phyloP scores from a whole-genome alignment of 2,329 filamentous ascomycete species.

The Penicillium vulpinum region DNA sequence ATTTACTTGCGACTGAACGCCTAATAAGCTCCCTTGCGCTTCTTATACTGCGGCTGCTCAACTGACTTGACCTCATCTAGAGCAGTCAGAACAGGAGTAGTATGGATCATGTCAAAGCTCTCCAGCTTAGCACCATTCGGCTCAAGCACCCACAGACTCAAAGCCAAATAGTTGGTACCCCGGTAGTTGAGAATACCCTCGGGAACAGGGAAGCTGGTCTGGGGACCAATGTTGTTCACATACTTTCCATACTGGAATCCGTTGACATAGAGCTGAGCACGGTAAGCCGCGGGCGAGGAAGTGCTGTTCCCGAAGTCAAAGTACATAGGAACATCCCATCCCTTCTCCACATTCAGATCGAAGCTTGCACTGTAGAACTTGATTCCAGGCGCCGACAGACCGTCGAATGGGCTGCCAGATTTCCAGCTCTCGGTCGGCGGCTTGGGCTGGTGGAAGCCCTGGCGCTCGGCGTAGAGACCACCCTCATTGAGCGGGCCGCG shows the following conservation, averaged over 20 bases:
- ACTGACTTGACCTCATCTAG: slow-evolving; percentile 49
- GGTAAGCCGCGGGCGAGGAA: slow-evolving; percentile 57
- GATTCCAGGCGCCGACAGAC: slow-evolving; percentile 50
- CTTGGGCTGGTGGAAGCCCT: slow-evolving; percentile 57
- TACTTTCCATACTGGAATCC: slow-evolving; percentile 73
- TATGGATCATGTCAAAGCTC: slow-evolving; percentile 53
- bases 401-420: slow-evolving; percentile 39
- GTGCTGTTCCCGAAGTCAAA: slow-evolving; percentile 50
- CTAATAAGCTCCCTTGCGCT: slow-evolving; percentile 55
- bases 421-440: slow-evolving; percentile 42
- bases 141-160: slow-evolving; percentile 69
- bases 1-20: neutral
- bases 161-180: slow-evolving; percentile 67
- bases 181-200: slow-evolving; percentile 71
- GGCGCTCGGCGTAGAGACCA: slow-evolving; percentile 56
- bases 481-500: slow-evolving; percentile 61
- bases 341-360: slow-evolving; percentile 51
- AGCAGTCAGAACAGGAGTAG: slow-evolving; percentile 54
- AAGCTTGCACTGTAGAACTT: slow-evolving; percentile 55
- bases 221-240: slow-evolving; percentile 71
- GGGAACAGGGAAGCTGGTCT: slow-evolving; percentile 69
- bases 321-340: slow-evolving; percentile 58
- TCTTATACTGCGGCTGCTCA: slow-evolving; percentile 48
- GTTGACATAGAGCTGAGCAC: slow-evolving; percentile 69
- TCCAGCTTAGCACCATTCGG: slow-evolving; percentile 57